These are phyloP conservation scores for Quercus robur DNA, from an alignment of 306 rosid genomes.

Conservation along the genomic window DNA sequence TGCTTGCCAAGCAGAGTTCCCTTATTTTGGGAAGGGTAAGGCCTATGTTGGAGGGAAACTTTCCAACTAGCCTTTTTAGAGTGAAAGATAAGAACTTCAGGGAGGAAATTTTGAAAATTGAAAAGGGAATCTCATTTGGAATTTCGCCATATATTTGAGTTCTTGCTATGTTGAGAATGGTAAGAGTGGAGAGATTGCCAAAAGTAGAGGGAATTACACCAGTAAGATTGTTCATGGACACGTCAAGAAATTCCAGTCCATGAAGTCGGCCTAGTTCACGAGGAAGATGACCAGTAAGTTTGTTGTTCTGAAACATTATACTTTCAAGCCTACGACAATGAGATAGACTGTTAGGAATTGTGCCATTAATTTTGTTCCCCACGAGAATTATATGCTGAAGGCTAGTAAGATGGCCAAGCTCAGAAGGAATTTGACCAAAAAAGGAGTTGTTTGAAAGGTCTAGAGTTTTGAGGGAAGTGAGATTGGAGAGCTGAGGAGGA, in stretches of 20 bases:
- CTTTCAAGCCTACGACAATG: too few species aligned
- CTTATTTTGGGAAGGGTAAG: constrained; percentile 19
- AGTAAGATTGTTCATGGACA: constrained; percentile 30
- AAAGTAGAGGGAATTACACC: constrained; percentile 36
- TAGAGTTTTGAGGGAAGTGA: too few species aligned
- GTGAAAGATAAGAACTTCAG: constrained; percentile 25
- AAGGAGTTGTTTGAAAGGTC: too few species aligned
- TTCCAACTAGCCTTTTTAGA: constrained; percentile 19
- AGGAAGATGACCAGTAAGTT: constrained; percentile 31
- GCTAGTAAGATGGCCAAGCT: too few species aligned
- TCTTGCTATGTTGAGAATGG: constrained; percentile 20
- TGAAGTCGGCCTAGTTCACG: constrained; percentile 11
- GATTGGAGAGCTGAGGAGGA: too few species aligned
- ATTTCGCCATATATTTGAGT: constrained; percentile 26
- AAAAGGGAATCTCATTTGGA: constrained; percentile 37
- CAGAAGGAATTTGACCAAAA: too few species aligned
- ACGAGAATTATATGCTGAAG: too few species aligned
- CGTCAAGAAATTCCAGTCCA: constrained; percentile 19
- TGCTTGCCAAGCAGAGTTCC: constrained; percentile 5
- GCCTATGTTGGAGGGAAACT: constrained; percentile 21
- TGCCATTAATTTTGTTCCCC: too few species aligned
- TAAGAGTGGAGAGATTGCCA: constrained; percentile 27
- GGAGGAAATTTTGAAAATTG: constrained; percentile 30
- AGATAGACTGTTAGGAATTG: too few species aligned
- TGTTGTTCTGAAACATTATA: neutral